Evolutionary conservation across 352 stramenopile genomes (phyloP), one percentile per base, ranked within the genome.

Genomic region (Blastocystis hominis): DNA sequence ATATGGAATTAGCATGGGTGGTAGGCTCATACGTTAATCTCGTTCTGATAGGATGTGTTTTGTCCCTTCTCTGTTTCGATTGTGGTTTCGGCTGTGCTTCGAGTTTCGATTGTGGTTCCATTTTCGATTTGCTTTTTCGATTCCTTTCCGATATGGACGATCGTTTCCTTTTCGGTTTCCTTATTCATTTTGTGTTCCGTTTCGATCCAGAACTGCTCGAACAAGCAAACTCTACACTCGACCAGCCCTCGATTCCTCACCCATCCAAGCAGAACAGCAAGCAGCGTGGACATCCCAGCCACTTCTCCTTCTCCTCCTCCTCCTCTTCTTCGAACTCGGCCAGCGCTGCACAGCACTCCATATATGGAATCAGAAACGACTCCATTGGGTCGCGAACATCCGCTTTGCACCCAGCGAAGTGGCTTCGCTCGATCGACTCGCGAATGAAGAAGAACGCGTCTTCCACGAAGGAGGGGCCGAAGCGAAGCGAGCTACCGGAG

Each of bases 371-470:
- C 20, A 80, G 20, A 42, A 80, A 63, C 0, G 70, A 63, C 0
- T n/a, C n/a, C 3, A 80, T 34, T 15, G 38, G 0, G 2, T 38
- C 24, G 7, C 17, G 15, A 3, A 68, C n/a, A 10, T 7, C 20
- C 6, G 24, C 20, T 7, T 15, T n/a, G 4, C 0, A 6, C 6
- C 40, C 3, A 10, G 10, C 56, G n/a, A 61, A 46, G n/a, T 63
- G 13, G 17, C 15, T 7, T 34, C 46, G 20, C 24, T 68, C 15
- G n/a, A 36, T n/a, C 13, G 72, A 64, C 17, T 47, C 40, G 7
- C 55, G 50, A 4, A 84, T 34, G 40, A 68, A n/a, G 50, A 17
- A 84, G 20, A 84, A 66, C 13, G 46, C 54, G 50, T 84, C 72
- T 20, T 66, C 47, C 13, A 64, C 10, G 53, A 84, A 53, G 13